A percentile compares a stretch with the other conserved stretches of the same genome.
phyloP scores from a whole-genome alignment of 345 rosid genomes.

The Eucalyptus erythrocorys region DNA sequence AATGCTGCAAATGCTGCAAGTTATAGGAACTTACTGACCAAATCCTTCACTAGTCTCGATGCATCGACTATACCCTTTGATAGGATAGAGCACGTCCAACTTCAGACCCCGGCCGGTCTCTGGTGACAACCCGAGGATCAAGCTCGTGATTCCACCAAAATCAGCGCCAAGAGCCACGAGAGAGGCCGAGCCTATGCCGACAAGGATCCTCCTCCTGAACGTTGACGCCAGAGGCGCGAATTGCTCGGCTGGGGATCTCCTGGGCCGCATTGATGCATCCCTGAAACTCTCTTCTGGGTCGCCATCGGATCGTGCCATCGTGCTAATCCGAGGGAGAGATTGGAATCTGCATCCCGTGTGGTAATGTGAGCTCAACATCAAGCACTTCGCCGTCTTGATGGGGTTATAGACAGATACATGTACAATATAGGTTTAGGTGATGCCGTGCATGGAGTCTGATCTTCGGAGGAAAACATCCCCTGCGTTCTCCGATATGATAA shows the following conservation, averaged over 20 bases:
- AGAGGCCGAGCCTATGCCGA: conserved; percentile 63
- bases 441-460: not conserved
- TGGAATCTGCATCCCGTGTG: not conserved
- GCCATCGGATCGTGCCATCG: conserved; percentile 19
- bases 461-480: not conserved
- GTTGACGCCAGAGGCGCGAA: conserved; percentile 53
- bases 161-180: conserved; percentile 76
- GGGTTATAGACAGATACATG: not conserved
- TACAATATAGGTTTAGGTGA: not conserved
- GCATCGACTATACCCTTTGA: conserved; percentile 67
- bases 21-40: conserved; percentile 39
- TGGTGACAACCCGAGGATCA: conserved; percentile 63
- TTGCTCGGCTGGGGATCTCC: conserved; percentile 41
- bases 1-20: not conserved
- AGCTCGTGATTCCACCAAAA: conserved; percentile 71
- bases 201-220: conserved; percentile 51
- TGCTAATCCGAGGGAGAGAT: conserved; percentile 2
- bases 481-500: not conserved
- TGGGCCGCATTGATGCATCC: not conserved
- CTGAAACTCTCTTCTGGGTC: conserved; percentile 20
- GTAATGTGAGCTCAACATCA: not conserved
- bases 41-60: conserved; percentile 66
- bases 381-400: not conserved
- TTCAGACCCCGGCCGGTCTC: conserved; percentile 48
- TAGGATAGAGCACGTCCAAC: conserved; percentile 77